phyloP scores from a whole-genome alignment of 2,329 filamentous ascomycete genomes.

The Metarhizium humberi region DNA sequence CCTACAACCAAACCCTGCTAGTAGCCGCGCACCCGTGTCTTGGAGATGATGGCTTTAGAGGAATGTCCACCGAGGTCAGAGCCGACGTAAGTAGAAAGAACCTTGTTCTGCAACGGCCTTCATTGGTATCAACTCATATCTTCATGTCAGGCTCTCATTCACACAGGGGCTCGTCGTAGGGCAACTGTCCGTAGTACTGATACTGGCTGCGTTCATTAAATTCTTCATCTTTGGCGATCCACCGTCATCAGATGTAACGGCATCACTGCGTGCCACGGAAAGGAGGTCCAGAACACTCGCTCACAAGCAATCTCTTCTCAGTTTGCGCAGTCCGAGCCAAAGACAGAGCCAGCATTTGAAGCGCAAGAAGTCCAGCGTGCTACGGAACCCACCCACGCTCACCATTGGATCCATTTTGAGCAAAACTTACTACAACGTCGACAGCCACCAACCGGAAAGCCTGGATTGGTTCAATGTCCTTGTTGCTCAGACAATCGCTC shows the following conservation, averaged over 20 bases:
- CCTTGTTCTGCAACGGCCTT: background rate
- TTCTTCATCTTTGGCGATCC: constrained; percentile 99
- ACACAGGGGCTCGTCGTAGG: constrained; percentile 89
- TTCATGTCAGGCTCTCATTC: constrained; percentile 61
- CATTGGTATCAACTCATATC: background rate
- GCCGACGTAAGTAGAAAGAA: constrained; percentile 32
- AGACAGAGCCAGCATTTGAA: constrained; percentile 37
- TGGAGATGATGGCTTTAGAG: constrained; percentile 26
- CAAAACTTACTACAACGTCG: constrained; percentile 96
- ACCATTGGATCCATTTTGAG: constrained; percentile 90
- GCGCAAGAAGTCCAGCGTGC: constrained; percentile 61
- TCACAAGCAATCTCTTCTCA: constrained; percentile 66
- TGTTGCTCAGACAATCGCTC: constrained; percentile 91
- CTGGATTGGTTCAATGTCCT: constrained; percentile 99
- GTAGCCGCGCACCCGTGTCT: background rate
- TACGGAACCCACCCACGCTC: constrained; percentile 63
- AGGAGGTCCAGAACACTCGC: constrained; percentile 64
- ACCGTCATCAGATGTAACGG: constrained; percentile 72
- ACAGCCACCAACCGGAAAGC: constrained; percentile 91
- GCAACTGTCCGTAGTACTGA: constrained; percentile 82
- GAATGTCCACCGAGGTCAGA: constrained; percentile 33
- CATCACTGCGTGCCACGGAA: constrained; percentile 64
- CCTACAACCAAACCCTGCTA: background rate
- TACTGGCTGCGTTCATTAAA: constrained; percentile 93
- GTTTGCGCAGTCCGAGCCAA: constrained; percentile 40